Conservation (phyloP, 352 stramenopile species). For the Plasmopara muralis region DNA sequence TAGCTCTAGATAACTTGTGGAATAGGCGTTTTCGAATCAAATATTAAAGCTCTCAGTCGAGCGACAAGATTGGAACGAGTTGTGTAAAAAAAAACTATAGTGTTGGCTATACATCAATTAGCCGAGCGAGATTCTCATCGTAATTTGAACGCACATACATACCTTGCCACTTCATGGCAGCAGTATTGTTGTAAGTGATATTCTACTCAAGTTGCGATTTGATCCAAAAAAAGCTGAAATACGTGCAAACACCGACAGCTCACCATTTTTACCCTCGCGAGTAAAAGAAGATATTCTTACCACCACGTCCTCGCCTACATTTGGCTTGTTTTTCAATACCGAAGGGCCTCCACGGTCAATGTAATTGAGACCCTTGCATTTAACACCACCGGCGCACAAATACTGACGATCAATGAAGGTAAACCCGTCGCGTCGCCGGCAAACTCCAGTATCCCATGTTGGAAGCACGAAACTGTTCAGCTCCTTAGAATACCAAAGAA, state of each 20-base stretch:
- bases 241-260: not conserved
- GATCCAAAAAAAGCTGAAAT: not conserved
- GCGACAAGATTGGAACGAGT: too few species aligned
- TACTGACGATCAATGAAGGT: not conserved
- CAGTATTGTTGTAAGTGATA: too few species aligned
- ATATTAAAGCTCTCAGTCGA: too few species aligned
- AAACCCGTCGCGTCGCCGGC: not conserved
- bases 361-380: not conserved
- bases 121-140: too few species aligned
- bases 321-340: not conserved
- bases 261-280: not conserved
- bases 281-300: not conserved
- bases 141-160: too few species aligned
- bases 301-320: not conserved
- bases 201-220: too few species aligned
- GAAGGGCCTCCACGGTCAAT: not conserved
- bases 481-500: not conserved
- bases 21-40: too few species aligned
- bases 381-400: not conserved
- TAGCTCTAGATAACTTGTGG: too few species aligned
- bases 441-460: not conserved
- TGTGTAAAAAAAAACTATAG: too few species aligned
- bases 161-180: too few species aligned
- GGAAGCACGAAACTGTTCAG: not conserved
- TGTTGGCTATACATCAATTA: too few species aligned